Evolutionary conservation across 2,329 filamentous ascomycete species (phyloP), one percentile per base, ranked within the genome.

Genomic region (Ophiostoma sp.): DNA sequence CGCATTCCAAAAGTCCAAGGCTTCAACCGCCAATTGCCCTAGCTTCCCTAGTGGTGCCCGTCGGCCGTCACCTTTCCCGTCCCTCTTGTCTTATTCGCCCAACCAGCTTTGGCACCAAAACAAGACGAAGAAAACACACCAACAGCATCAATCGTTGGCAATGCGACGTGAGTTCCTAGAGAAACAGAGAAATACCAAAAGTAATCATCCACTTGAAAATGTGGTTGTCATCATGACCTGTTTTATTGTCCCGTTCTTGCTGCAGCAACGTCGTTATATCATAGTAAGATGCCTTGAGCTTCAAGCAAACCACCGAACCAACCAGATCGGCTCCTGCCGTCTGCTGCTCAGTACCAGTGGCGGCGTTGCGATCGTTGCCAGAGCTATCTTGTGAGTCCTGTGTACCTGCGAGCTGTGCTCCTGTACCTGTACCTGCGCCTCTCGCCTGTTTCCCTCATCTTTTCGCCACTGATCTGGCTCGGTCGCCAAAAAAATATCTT

Each of bases 81-180:
- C n/a, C 15, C 22, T 66, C 61, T 19, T 45, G 19, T 52, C 59
- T 48, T 31, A 59, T 59, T 59, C 57, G 70, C 59, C 57, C 57
- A 61, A 64, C 33, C 33, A 15, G 25, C 9, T 39, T 25, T 52
- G 28, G 69, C 42, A 63, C 42, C 69, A 61, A 63, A 71, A 71
- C 69, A 71, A n/a, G n/a, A 71, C 59, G 52, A 25, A 63, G 25
- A 59, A 7, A 71, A 39, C 39, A 70, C 25, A 45, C 61, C 36
- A 17, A 42, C 36, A 66, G n/a, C 22, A 45, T 9, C 36, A 66
- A 42, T 48, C 19, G 55, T 8, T 15, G 11, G 52, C 52, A 61
- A 69, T 55, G 66, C 36, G 28, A 33, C 66, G 9, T 22, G 19
- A 31, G 33, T 59, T 31, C 28, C 69, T 25, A 57, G 22, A 59